Percentiles rank a stretch among this genome's conserved stretches.
Conservation (phyloP, 176 grass and related monocot genomes). For the Carex kokanica region DNA sequence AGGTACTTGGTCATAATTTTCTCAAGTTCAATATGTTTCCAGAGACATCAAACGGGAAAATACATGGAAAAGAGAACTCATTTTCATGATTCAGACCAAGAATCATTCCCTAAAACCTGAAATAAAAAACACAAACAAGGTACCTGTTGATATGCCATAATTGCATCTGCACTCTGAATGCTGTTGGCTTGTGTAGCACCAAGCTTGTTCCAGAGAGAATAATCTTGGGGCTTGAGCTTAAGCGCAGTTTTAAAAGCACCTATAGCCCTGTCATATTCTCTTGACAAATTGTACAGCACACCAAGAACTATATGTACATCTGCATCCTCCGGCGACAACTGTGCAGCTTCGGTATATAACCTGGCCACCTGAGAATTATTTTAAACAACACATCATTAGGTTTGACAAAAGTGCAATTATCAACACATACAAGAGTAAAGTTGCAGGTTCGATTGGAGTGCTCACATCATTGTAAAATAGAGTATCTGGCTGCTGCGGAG, state of each 20-base stretch:
- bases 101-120: background rate
- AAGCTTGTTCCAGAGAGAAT: slow-evolving; percentile 99
- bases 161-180: slow-evolving; percentile 87
- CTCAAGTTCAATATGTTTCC: background rate
- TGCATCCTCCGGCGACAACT: slow-evolving; percentile 91
- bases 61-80: background rate
- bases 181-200: slow-evolving; percentile 98
- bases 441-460: background rate
- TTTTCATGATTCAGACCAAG: background rate
- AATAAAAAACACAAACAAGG: background rate
- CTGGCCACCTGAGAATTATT: slow-evolving; percentile 64
- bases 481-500: slow-evolving; percentile 57
- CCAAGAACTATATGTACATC: slow-evolving; percentile 98
- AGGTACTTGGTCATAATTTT: background rate
- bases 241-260: slow-evolving; percentile 75
- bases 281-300: slow-evolving; percentile 95
- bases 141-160: slow-evolving; percentile 98
- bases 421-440: background rate
- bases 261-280: slow-evolving; percentile 99
- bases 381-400: slow-evolving; percentile 20
- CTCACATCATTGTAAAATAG: slow-evolving; percentile 82
- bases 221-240: slow-evolving; percentile 82
- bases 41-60: background rate
- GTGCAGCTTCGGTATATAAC: slow-evolving; percentile 86
- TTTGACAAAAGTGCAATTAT: slow-evolving; percentile 7